Evolutionary conservation across 164 flowering plant genomes (phyloP).

Genomic region (Saururus chinensis): DNA sequence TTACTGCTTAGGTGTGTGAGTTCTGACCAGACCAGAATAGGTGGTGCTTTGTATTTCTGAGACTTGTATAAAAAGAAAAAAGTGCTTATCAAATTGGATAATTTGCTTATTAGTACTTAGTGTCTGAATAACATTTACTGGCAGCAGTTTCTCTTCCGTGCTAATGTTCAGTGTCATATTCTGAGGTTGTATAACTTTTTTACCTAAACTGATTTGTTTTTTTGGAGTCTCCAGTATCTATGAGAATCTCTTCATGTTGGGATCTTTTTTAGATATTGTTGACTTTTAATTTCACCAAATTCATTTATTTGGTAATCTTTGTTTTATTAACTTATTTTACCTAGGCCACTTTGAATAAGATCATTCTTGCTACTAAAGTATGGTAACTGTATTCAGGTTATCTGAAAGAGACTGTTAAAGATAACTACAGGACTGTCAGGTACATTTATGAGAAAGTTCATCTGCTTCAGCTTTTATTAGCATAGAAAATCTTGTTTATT

Average conservation of each 20-base stretch:
- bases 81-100: too few species aligned
- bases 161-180: background rate
- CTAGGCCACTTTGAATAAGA: too few species aligned
- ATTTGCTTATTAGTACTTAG: too few species aligned
- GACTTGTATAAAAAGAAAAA: too few species aligned
- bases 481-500: background rate
- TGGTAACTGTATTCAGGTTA: slow-evolving; percentile 30
- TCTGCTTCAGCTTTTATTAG: background rate
- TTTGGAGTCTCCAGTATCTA: background rate
- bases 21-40: background rate
- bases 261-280: too few species aligned
- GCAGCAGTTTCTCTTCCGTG: background rate
- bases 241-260: background rate
- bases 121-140: too few species aligned
- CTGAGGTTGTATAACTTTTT: background rate
- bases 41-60: too few species aligned
- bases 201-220: too few species aligned
- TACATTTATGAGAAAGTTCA: background rate
- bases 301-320: background rate
- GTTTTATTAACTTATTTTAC: background rate
- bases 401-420: slow-evolving; percentile 27
- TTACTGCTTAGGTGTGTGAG: background rate
- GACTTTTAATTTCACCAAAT: background rate
- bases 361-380: background rate
- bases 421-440: slow-evolving; percentile 39